Evolutionary conservation across 805 yeast species (phyloP).

Genomic region (Metahyphopichia silvanorum): DNA sequence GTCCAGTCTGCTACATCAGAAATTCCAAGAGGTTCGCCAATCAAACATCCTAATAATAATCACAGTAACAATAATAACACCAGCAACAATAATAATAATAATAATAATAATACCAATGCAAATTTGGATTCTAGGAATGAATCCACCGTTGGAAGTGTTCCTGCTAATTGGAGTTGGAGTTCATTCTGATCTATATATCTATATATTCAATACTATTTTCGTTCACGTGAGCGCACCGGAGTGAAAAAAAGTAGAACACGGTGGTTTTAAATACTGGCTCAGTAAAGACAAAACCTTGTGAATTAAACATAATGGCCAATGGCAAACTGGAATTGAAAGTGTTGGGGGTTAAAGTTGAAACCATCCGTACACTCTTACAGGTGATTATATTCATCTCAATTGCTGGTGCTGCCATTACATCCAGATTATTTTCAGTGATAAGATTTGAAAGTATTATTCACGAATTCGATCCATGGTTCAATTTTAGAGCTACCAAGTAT

Average conservation of each 20-base stretch:
- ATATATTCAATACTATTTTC: no score
- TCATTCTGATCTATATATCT: conserved; percentile 51
- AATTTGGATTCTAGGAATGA: conserved; percentile 32
- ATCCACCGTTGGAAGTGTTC: conserved; percentile 46
- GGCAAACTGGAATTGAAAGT: conserved; percentile 21
- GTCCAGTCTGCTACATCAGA: no score
- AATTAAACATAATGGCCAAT: conserved; percentile 8
- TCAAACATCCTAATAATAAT: no score
- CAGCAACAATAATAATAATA: conserved; percentile 2
- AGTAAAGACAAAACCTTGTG: no score
- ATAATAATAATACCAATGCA: conserved; percentile 6
- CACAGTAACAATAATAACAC: conserved; percentile 1
- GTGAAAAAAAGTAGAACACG: no score
- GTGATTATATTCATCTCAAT: conserved; percentile 69
- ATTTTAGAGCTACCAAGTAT: conserved; percentile 93
- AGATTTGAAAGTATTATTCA: conserved; percentile 95
- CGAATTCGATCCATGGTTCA: conserved; percentile 97
- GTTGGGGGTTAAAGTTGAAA: conserved; percentile 30
- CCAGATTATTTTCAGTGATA: conserved; percentile 93
- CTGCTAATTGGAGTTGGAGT: conserved; percentile 81
- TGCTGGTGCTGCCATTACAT: conserved; percentile 88
- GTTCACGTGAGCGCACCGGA: no score
- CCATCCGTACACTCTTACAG: conserved; percentile 49
- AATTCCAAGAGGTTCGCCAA: no score
- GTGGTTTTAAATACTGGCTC: conserved; percentile 1